phyloP scores from a whole-genome alignment of 1,139 yeast genomes.

The Candida sp. region DNA sequence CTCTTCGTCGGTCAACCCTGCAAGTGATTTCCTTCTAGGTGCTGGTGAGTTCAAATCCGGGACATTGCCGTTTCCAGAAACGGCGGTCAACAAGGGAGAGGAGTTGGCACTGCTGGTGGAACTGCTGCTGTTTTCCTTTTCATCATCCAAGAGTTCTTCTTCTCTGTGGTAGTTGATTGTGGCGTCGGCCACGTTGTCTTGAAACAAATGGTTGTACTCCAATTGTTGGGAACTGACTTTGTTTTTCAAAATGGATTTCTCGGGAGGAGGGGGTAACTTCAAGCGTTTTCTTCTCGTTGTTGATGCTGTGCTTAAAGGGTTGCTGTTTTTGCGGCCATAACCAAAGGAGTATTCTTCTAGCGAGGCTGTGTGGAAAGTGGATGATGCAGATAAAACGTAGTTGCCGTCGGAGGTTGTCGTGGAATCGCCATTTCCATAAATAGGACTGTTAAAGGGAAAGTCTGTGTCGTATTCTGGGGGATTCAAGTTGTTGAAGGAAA shows the following conservation, averaged over 20 bases:
- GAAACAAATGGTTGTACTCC: constrained; percentile 26
- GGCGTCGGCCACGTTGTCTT: constrained; percentile 25
- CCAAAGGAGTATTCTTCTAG: constrained; percentile 1
- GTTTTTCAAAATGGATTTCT: constrained; percentile 46
- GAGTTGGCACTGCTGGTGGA: neutral
- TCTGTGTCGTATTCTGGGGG: constrained; percentile 27
- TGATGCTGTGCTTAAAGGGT: neutral
- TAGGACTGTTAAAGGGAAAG: constrained; percentile 10
- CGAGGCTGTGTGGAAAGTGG: neutral
- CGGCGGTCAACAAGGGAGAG: constrained; percentile 1
- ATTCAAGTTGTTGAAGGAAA: constrained; percentile 47
- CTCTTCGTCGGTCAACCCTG: constrained; percentile 69
- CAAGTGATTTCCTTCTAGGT: constrained; percentile 55
- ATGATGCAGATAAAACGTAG: constrained; percentile 2
- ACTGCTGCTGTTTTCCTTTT: constrained; percentile 4
- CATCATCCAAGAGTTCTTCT: constrained; percentile 14
- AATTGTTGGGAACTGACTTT: constrained; percentile 37
- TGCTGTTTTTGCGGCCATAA: neutral
- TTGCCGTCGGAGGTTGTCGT: constrained; percentile 1
- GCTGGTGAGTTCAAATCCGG: constrained; percentile 5
- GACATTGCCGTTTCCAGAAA: neutral
- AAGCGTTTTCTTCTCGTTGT: constrained; percentile 15
- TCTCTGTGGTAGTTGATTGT: constrained; percentile 22
- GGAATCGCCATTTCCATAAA: constrained; percentile 8
- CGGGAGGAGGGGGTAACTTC: constrained; percentile 32